A percentile compares a stretch with the other conserved stretches of the same genome.
Conservation (phyloP, 1,139 yeast genomes). For the Nakaseomyces nivariensis region DNA sequence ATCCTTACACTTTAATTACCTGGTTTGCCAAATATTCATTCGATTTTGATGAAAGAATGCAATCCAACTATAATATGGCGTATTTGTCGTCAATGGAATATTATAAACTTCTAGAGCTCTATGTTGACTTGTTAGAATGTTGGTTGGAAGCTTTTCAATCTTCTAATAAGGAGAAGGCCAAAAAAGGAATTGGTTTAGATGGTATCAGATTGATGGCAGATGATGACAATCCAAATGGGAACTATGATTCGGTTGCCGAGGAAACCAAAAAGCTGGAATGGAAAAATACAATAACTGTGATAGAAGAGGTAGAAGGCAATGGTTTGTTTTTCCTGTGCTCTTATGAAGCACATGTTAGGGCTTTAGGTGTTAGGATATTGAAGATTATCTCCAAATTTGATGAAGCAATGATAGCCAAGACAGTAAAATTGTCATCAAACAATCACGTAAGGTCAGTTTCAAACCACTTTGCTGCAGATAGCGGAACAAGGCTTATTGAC, state of each 20-base stretch:
- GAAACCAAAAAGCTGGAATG: constrained; percentile 63
- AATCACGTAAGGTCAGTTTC: constrained; percentile 52
- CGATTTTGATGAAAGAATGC: constrained; percentile 58
- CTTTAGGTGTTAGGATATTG: constrained; percentile 63
- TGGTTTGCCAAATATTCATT: constrained; percentile 74
- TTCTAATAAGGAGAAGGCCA: constrained; percentile 21
- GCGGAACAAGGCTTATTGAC: constrained; percentile 70
- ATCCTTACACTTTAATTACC: constrained; percentile 63
- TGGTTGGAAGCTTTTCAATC: constrained; percentile 63
- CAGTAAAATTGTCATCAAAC: constrained; percentile 24
- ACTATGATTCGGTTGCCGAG: constrained; percentile 10
- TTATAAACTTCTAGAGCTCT: constrained; percentile 51
- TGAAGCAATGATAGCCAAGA: constrained; percentile 55
- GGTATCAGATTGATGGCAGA: constrained; percentile 19
- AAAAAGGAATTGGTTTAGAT: constrained; percentile 27
- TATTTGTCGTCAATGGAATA: constrained; percentile 50
- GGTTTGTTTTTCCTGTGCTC: constrained; percentile 88
- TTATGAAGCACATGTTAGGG: constrained; percentile 68
- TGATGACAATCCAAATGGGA: constrained; percentile 20
- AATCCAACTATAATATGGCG: constrained; percentile 40
- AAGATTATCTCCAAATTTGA: constrained; percentile 77
- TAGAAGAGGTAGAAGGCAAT: constrained; percentile 93
- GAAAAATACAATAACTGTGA: constrained; percentile 68
- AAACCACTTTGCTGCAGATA: constrained; percentile 60
- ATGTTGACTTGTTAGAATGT: constrained; percentile 65